Evolutionary conservation across 2,329 filamentous ascomycete species (phyloP).

Genomic region (Fusarium sp.): DNA sequence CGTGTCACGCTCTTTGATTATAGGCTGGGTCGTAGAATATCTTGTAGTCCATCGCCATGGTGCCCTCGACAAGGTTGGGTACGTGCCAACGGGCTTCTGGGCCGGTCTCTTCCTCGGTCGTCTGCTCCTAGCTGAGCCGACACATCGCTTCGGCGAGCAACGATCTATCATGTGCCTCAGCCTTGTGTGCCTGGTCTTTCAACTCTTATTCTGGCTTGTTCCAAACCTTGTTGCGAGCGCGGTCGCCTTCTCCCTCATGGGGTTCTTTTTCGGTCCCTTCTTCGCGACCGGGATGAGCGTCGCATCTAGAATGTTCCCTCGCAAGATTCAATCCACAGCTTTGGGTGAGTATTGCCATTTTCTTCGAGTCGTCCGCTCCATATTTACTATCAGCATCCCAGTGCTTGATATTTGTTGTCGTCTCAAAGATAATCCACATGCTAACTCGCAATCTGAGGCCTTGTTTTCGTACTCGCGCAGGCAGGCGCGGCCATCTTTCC

Average conservation of each 20-base stretch:
- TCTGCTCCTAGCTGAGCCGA: neutral
- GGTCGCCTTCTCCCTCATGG: neutral
- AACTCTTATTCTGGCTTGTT: neutral
- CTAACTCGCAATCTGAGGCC: neutral
- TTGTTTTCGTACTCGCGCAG: slow-evolving; percentile 8
- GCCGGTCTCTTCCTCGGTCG: neutral
- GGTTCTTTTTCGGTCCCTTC: neutral
- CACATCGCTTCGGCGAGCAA: neutral
- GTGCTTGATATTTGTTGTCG: too few relatives aligned
- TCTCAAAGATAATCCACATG: neutral
- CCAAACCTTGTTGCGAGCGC: neutral
- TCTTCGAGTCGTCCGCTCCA: too few relatives aligned
- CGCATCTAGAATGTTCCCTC: neutral
- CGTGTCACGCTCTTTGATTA: neutral
- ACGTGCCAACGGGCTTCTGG: neutral
- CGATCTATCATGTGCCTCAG: neutral
- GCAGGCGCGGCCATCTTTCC: slow-evolving; percentile 17
- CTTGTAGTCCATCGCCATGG: neutral
- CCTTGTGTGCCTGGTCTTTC: neutral
- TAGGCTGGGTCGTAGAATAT: slow-evolving; percentile 1
- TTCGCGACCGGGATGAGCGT: neutral
- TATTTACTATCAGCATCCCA: too few relatives aligned
- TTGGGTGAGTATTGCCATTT: too few relatives aligned
- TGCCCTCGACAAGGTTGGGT: neutral
- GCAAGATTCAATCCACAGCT: neutral